Evolutionary conservation across 2,329 filamentous ascomycete genomes (phyloP).

Genomic region (Fusarium floridanum): DNA sequence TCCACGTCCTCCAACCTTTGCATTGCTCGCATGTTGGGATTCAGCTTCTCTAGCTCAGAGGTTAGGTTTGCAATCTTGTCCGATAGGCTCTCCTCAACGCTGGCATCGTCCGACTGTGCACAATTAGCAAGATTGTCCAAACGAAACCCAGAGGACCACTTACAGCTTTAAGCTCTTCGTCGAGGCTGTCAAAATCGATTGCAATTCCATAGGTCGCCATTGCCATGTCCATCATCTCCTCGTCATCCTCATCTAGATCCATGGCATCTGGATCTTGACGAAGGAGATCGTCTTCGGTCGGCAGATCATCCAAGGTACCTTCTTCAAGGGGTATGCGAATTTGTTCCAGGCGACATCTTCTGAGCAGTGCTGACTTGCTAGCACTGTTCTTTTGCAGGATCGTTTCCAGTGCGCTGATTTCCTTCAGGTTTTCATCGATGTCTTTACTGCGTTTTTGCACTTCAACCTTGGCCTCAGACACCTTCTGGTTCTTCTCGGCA

Average conservation of each 20-base stretch:
- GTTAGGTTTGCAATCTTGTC: conserved; percentile 82
- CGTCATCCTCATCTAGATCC: conserved; percentile 84
- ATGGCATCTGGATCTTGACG: conserved; percentile 87
- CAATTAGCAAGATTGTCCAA: conserved; percentile 45
- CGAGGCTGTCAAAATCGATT: conserved; percentile 84
- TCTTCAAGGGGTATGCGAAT: conserved; percentile 84
- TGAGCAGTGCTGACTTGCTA: conserved; percentile 84
- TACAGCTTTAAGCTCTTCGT: conserved; percentile 85
- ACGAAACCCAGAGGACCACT: conserved; percentile 47
- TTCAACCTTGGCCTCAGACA: conserved; percentile 82
- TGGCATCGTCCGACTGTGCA: conserved; percentile 73
- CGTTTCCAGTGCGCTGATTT: conserved; percentile 83
- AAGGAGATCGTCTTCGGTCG: conserved; percentile 85
- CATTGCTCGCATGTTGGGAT: conserved; percentile 95
- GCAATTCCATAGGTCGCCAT: conserved; percentile 93
- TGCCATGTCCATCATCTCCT: conserved; percentile 71
- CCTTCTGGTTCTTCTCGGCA: conserved; percentile 77
- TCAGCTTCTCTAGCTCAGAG: conserved; percentile 89
- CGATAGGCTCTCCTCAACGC: conserved; percentile 79
- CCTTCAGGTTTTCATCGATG: conserved; percentile 79
- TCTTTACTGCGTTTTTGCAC: conserved; percentile 87
- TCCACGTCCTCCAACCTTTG: conserved; percentile 91
- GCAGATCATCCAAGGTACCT: conserved; percentile 85
- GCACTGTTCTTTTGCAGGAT: conserved; percentile 88
- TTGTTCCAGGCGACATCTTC: conserved; percentile 93